phyloP scores from a whole-genome alignment of 2,329 filamentous ascomycete species.

The Aspergillus carbonarius region DNA sequence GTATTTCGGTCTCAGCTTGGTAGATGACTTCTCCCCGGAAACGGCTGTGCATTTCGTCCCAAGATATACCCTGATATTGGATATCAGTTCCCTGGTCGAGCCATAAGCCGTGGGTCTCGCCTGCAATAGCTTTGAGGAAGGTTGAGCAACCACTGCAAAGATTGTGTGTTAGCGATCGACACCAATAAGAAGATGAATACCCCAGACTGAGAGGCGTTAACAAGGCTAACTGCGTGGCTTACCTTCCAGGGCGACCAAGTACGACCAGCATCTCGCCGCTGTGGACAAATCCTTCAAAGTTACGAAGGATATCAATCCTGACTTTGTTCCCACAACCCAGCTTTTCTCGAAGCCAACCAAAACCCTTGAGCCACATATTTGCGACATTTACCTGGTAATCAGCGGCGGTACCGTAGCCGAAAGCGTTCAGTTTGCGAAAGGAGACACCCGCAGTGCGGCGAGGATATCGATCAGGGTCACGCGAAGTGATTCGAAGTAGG shows the following conservation, averaged over 20 bases:
- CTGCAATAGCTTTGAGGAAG: conserved; percentile 78
- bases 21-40: conserved; percentile 87
- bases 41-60: conserved; percentile 70
- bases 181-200: background rate
- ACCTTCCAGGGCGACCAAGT: conserved; percentile 50
- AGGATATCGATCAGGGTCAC: conserved; percentile 34
- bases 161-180: background rate
- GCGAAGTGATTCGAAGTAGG: conserved; percentile 32
- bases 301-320: conserved; percentile 59
- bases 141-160: conserved; percentile 64
- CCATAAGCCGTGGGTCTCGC: conserved; percentile 77
- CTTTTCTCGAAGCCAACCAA: conserved; percentile 27
- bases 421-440: conserved; percentile 47
- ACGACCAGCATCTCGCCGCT: conserved; percentile 58
- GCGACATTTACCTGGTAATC: conserved; percentile 48
- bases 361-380: conserved; percentile 42
- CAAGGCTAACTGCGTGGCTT: background rate
- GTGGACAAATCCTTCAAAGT: conserved; percentile 62
- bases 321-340: conserved; percentile 35
- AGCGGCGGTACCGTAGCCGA: conserved; percentile 43
- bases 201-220: no score
- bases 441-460: conserved; percentile 41
- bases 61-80: conserved; percentile 69
- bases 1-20: conserved; percentile 77
- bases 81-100: conserved; percentile 70